phyloP scores from a whole-genome alignment of 176 grass and related monocot species.

The Triticum dicoccoides region DNA sequence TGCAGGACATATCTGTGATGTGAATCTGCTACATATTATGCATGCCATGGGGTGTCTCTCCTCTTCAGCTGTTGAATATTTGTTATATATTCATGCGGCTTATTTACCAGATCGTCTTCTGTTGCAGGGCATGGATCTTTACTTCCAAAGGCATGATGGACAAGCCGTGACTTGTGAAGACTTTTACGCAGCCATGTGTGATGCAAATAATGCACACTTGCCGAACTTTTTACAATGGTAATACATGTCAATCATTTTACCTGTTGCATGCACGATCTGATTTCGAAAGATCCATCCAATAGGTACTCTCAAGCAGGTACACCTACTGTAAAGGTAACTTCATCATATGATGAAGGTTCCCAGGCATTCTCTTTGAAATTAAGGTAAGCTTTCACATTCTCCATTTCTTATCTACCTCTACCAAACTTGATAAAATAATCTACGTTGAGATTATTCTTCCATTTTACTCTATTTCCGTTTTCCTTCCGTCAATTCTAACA shows the following conservation, averaged over 20 bases:
- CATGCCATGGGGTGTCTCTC: conserved; percentile 13
- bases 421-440: neutral
- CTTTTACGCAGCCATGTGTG: conserved; percentile 95
- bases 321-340: conserved; percentile 63
- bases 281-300: conserved; percentile 20
- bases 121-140: conserved; percentile 96
- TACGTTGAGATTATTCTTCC: neutral
- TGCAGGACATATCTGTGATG: neutral
- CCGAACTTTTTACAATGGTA: conserved; percentile 93
- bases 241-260: neutral
- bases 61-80: neutral
- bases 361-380: conserved; percentile 76
- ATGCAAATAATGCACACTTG: conserved; percentile 87
- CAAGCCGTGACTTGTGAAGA: conserved; percentile 99
- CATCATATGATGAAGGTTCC: conserved; percentile 70
- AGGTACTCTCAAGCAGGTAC: conserved; percentile 98
- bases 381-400: conserved; percentile 47
- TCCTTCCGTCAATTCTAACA: neutral
- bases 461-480: neutral
- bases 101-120: conserved; percentile 5
- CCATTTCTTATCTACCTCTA: neutral
- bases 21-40: conserved; percentile 8
- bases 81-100: conserved; percentile 10
- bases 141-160: conserved; percentile 97
- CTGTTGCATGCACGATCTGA: conserved; percentile 12